phyloP scores from a whole-genome alignment of 345 rosid species.

The Viola odorata region DNA sequence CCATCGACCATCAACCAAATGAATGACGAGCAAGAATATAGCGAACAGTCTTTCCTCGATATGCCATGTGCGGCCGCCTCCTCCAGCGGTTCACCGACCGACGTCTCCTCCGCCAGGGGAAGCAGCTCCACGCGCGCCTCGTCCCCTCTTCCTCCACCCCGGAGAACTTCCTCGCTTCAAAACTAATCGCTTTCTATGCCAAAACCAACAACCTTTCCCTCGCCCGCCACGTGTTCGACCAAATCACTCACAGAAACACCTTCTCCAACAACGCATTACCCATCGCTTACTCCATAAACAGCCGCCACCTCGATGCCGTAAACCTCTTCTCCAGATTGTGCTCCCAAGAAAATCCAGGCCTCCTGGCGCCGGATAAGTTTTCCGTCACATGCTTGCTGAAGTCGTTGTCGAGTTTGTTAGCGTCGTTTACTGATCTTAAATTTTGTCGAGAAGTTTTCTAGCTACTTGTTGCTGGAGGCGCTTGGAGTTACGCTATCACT shows the following conservation, averaged over 20 bases:
- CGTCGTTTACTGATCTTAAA: slow-evolving; percentile 12
- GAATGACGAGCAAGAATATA: slow-evolving; percentile 5
- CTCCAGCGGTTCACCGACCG: slow-evolving; percentile 50
- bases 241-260: slow-evolving; percentile 40
- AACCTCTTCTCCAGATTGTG: slow-evolving; percentile 45
- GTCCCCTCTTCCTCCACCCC: slow-evolving; percentile 41
- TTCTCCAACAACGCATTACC: slow-evolving; percentile 77
- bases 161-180: slow-evolving; percentile 70
- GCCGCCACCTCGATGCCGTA: slow-evolving; percentile 41
- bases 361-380: slow-evolving; percentile 39
- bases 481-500: too few species aligned
- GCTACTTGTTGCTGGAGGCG: too few species aligned
- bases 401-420: slow-evolving; percentile 39
- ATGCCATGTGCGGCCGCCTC: slow-evolving; percentile 54
- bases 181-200: slow-evolving; percentile 50
- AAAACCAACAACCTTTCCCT: slow-evolving; percentile 29
- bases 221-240: slow-evolving; percentile 68
- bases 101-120: slow-evolving; percentile 53
- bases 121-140: slow-evolving; percentile 78
- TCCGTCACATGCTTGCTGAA: slow-evolving; percentile 60
- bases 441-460: slow-evolving; percentile 52
- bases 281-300: slow-evolving; percentile 52
- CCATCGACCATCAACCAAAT: not conserved
- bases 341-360: slow-evolving; percentile 15
- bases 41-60: slow-evolving; percentile 32